phyloP scores from a whole-genome alignment of 1,284 basidiomycete genomes.

The Limonomyces culmigenus region DNA sequence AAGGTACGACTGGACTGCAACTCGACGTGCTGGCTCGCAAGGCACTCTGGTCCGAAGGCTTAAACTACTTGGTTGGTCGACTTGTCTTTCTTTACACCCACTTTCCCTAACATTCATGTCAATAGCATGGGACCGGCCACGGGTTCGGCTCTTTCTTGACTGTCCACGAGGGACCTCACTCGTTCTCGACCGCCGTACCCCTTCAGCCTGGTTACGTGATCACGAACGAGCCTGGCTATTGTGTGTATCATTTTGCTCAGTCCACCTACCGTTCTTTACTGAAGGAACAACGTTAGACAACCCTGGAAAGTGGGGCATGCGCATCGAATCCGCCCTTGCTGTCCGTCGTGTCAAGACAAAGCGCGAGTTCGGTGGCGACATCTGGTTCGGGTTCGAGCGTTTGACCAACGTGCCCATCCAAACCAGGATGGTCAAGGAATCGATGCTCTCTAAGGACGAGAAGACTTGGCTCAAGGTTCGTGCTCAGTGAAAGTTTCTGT shows the following conservation, averaged over 20 bases:
- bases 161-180: constrained; percentile 64
- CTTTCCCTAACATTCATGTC: constrained; percentile 7
- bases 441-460: constrained; percentile 75
- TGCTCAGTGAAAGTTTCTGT: background rate
- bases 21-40: constrained; percentile 77
- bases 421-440: constrained; percentile 75
- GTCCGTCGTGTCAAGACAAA: constrained; percentile 61
- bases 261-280: constrained; percentile 7
- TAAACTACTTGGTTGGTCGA: constrained; percentile 56
- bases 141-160: constrained; percentile 71
- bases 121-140: constrained; percentile 70
- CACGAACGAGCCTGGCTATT: constrained; percentile 78
- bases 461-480: constrained; percentile 76
- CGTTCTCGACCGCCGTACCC: constrained; percentile 47
- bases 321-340: constrained; percentile 73
- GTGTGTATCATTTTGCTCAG: constrained; percentile 23
- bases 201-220: constrained; percentile 76
- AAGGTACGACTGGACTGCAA: constrained; percentile 67
- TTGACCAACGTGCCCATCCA: constrained; percentile 90
- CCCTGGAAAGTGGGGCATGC: constrained; percentile 74
- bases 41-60: constrained; percentile 77
- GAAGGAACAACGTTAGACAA: constrained; percentile 32
- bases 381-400: constrained; percentile 79
- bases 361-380: constrained; percentile 52
- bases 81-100: constrained; percentile 5